A percentile compares a stretch with the other conserved stretches of the same genome.
Conservation (phyloP, 2,329 filamentous ascomycete genomes). For the Verticillium dahliae region DNA sequence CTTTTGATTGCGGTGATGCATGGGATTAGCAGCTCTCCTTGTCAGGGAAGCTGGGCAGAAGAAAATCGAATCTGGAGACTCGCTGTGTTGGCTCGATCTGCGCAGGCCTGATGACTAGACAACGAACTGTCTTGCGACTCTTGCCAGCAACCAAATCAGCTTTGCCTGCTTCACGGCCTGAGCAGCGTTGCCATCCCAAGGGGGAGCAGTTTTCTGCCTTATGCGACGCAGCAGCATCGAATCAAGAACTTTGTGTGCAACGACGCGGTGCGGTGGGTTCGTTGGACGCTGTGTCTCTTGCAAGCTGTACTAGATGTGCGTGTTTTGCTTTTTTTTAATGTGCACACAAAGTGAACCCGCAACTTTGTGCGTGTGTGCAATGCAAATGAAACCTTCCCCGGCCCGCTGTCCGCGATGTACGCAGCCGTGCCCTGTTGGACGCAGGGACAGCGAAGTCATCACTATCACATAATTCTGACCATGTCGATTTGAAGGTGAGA, state of each 20-base stretch:
- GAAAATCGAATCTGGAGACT: background rate
- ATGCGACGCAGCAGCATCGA: too few species aligned
- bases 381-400: background rate
- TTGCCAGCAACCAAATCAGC: too few species aligned
- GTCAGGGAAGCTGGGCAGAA: background rate
- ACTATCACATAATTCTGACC: background rate
- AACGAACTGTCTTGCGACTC: too few species aligned
- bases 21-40: background rate
- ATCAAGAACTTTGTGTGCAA: too few species aligned
- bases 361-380: background rate
- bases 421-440: background rate
- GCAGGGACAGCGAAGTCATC: background rate
- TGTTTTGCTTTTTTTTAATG: background rate
- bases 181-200: too few species aligned
- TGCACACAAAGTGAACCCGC: background rate
- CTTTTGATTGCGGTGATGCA: background rate
- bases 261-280: background rate
- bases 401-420: background rate
- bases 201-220: too few species aligned
- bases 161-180: too few species aligned
- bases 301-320: background rate
- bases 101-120: too few species aligned
- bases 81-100: too few species aligned
- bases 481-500: background rate
- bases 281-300: background rate